Evolutionary conservation across 129 eudicot species (phyloP), one percentile per base, ranked within the genome.

Genomic region (Cynara cardunculus): DNA sequence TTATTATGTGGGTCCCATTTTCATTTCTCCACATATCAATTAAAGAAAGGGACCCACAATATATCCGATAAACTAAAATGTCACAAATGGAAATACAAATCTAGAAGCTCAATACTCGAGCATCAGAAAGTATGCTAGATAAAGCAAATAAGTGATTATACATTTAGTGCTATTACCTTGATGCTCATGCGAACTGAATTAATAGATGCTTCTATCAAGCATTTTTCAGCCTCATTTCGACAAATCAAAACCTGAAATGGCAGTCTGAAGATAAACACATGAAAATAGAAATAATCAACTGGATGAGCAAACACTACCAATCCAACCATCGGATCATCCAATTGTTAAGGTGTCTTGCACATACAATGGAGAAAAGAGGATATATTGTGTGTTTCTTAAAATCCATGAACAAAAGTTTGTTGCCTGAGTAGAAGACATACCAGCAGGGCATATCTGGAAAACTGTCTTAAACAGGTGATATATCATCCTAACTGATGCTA

Each of bases 171-270:
- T 37, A 22, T 44, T 84, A 92, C 99, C 94, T 95, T 92, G 78
- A 95, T 90, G 85, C 99, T 95, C 75, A 95, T 95, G 18, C 99
- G 92, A 68, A 95, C 85, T 25, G 99, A 95, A 87, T 92, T 95
- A 27, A 95, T 92, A 44, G 97, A 95, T 46, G 99, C 92, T 89
- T 94, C 99, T 76, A 95, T 92, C 88, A 95, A 89, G 85, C 99
- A 95, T 82, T 90, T 92, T 77, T 95, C 99, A 82, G 99, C 94
- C 62, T 95, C 99, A 85, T 95, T 95, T 90, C 99, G 89, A 80
- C 99, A 95, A 32, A 95, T 95, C 84, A 95, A 73, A 82, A 95
- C 93, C 99, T 95, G 82, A 78, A 80, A 67, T 46, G 79, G n/a
- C 41, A 37, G 25, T 49, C 21, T 64, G 27, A 64, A 24, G 28